Conservation (phyloP, 768 basidiomycete genomes). For the Pleurotus djamor region DNA sequence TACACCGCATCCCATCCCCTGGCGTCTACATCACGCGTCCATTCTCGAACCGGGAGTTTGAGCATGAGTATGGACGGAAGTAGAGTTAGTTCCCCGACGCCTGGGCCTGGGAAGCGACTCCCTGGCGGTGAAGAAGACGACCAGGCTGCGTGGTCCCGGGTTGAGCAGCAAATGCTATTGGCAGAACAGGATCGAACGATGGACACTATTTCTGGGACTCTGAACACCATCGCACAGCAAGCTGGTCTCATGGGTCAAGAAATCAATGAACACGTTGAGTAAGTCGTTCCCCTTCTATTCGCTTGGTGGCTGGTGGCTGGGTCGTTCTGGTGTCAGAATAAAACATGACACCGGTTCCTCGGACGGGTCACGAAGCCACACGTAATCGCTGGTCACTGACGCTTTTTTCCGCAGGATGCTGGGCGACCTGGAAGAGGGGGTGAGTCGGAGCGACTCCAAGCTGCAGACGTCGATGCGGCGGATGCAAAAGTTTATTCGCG, state of each 20-base stretch:
- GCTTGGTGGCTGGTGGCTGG: constrained; percentile 6
- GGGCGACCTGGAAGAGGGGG: constrained; percentile 71
- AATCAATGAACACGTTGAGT: constrained; percentile 91
- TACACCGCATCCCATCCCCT: neutral
- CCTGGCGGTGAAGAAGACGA: constrained; percentile 47
- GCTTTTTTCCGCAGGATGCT: constrained; percentile 56
- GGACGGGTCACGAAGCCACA: too few species aligned
- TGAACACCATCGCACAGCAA: constrained; percentile 83
- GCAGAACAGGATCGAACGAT: constrained; percentile 89
- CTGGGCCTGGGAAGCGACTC: constrained; percentile 26
- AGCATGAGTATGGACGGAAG: constrained; percentile 10
- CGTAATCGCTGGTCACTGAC: too few species aligned
- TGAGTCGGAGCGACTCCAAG: constrained; percentile 67
- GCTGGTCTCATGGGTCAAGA: constrained; percentile 95
- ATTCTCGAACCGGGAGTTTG: constrained; percentile 4
- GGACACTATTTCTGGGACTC: constrained; percentile 82
- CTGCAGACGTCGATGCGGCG: constrained; percentile 62
- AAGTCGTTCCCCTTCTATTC: constrained; percentile 10
- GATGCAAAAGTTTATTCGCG: constrained; percentile 78
- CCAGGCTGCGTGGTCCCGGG: constrained; percentile 76
- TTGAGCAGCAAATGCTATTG: constrained; percentile 90
- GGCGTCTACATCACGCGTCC: neutral
- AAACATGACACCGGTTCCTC: neutral
- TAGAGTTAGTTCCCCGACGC: constrained; percentile 30
- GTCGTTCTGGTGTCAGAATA: neutral